Conservation (phyloP, 2,329 filamentous ascomycete species). For the Purpureocillium lavendulum region DNA sequence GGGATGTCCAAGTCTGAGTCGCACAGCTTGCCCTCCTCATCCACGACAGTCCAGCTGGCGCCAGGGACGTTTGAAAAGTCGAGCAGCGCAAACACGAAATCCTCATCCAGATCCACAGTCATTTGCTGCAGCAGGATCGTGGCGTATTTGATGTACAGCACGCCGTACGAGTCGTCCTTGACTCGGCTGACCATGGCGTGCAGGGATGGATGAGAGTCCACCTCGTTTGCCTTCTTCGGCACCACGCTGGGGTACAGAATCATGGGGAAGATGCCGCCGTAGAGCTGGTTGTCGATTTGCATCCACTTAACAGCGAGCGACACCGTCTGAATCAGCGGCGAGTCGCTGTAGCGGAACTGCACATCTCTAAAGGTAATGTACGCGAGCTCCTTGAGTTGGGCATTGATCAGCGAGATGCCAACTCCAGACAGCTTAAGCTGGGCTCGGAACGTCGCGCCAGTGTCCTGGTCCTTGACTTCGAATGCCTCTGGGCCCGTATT, state of each 20-base stretch:
- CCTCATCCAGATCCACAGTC: conserved; percentile 95
- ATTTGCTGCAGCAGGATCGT: conserved; percentile 92
- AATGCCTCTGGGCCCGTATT: conserved; percentile 53
- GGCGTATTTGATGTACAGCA: conserved; percentile 97
- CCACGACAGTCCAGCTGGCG: conserved; percentile 61
- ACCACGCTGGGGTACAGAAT: conserved; percentile 96
- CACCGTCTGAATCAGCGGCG: conserved; percentile 85
- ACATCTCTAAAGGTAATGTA: conserved; percentile 92
- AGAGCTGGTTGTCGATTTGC: conserved; percentile 96
- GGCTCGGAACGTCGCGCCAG: conserved; percentile 79
- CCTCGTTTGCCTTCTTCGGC: conserved; percentile 91
- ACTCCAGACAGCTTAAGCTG: conserved; percentile 84
- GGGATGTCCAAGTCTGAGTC: conserved; percentile 88
- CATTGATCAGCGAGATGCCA: conserved; percentile 88
- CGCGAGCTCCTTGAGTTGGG: conserved; percentile 82
- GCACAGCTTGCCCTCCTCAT: conserved; percentile 76
- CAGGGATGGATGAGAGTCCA: conserved; percentile 91
- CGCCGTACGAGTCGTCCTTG: conserved; percentile 97
- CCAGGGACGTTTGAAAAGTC: conserved; percentile 93
- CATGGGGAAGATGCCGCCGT: conserved; percentile 96
- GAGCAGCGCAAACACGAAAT: conserved; percentile 92
- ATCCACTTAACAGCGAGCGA: conserved; percentile 96
- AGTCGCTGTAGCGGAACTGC: conserved; percentile 85
- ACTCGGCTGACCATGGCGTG: conserved; percentile 87
- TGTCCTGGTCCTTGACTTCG: conserved; percentile 89